Evolutionary conservation across 2,329 filamentous ascomycete species (phyloP), one percentile per base, ranked within the genome.

Genomic region (Monilinia fructigena): DNA sequence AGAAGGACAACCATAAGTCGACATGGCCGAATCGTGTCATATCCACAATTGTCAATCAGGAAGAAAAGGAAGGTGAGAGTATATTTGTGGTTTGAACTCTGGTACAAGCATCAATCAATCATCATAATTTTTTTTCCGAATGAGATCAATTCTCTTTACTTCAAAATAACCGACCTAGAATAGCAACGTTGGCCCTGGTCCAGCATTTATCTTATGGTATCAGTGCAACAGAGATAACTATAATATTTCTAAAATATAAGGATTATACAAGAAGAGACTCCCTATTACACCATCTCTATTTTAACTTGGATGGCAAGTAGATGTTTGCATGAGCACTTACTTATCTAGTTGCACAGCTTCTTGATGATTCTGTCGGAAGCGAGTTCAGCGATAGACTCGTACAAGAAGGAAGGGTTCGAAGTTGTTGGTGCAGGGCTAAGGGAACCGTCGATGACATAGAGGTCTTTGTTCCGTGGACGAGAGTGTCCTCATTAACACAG

Each of bases 351-450:
- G 14, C 53, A 10, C 8, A 55, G 14, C 28, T 38, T 40, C 20
- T 38, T 55, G 20, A 60, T 60, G 11, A 60, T 23, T 35, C 23
- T 60, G 7, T 23, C 28, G 3, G 58, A 47, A 16, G 58, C 58
- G 28, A 60, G 42, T 11, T 60, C 58, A 23, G 58, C 58, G 20
- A 60, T 45, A 7, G 42, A 16, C 31, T 60, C 58, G 18, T 50
- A 50, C 2, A 60, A 35, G 26, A 60, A 60, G 23, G 58, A 26
- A 7, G 58, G 58, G 18, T 60, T 60, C 1, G 58, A 60, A 23
- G 58, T 60, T 11, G 58, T 60, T 5, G 58, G 58, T n/a, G 58
- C 58, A 10, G 58, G 58, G 42, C 58, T 60, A 3, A 60, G 58
- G 23, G 58, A 60, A 4, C 58, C 58, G 11, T 60, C 58, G 10